phyloP scores from a whole-genome alignment of 768 basidiomycete species.

The Coprinopsis sp. region DNA sequence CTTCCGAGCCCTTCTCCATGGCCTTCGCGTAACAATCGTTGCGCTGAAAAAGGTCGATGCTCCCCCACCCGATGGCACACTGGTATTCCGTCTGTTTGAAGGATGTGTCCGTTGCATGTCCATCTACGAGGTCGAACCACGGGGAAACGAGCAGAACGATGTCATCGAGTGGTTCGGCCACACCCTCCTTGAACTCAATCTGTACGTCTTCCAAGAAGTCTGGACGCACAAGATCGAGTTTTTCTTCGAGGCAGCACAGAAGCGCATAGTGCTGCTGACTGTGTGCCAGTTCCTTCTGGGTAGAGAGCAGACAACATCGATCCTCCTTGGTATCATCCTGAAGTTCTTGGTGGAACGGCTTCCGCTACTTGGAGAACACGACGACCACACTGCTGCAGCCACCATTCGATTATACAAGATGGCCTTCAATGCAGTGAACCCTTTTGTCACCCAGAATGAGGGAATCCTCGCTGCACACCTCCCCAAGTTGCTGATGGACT shows the following conservation, averaged over 20 bases:
- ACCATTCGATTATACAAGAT: constrained; percentile 93
- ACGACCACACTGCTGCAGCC: constrained; percentile 75
- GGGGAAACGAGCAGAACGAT: constrained; percentile 61
- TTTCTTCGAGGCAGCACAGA: constrained; percentile 77
- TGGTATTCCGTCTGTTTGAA: constrained; percentile 85
- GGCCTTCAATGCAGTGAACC: constrained; percentile 83
- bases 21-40: constrained; percentile 74
- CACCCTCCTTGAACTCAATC: constrained; percentile 75
- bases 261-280: constrained; percentile 74
- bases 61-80: constrained; percentile 75
- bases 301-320: constrained; percentile 71
- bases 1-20: constrained; percentile 84
- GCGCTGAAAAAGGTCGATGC: constrained; percentile 78
- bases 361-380: constrained; percentile 78
- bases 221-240: constrained; percentile 92
- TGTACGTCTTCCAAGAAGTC: constrained; percentile 92
- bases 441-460: constrained; percentile 75
- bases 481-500: constrained; percentile 91
- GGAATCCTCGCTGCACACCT: constrained; percentile 91
- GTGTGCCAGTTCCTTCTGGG: constrained; percentile 81
- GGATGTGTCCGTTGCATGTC: constrained; percentile 80
- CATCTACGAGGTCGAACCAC: constrained; percentile 69
- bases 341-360: constrained; percentile 81
- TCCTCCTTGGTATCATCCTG: constrained; percentile 85
- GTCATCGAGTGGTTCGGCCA: constrained; percentile 81